Conservation (phyloP, 1,284 basidiomycete genomes). For the Porodaedalea pini region DNA sequence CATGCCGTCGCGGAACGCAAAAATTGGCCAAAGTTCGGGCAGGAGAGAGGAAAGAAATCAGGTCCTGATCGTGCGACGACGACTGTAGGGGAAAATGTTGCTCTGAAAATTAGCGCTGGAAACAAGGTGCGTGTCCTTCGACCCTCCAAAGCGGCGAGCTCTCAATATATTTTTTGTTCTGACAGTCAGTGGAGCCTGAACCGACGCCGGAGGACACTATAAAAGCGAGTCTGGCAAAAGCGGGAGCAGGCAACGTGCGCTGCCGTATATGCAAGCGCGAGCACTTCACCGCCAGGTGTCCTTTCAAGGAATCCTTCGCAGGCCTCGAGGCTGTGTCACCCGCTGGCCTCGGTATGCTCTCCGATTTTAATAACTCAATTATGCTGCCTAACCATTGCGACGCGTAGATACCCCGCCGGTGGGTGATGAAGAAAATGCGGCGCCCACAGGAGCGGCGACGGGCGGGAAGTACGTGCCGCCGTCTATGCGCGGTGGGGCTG, state of each 20-base stretch:
- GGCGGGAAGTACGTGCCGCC: slow-evolving; percentile 92
- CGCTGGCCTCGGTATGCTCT: slow-evolving; percentile 30
- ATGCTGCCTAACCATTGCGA: background rate
- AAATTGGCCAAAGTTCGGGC: slow-evolving; percentile 92
- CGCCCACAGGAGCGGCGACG: slow-evolving; percentile 36
- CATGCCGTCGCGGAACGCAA: slow-evolving; percentile 92
- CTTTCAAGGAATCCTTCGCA: slow-evolving; percentile 91
- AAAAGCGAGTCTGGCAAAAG: slow-evolving; percentile 65
- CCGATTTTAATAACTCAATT: background rate
- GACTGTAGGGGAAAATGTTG: slow-evolving; percentile 90
- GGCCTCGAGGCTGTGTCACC: slow-evolving; percentile 62
- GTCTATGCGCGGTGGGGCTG: slow-evolving; percentile 71
- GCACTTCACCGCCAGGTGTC: slow-evolving; percentile 98
- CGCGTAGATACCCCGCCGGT: slow-evolving; percentile 43
- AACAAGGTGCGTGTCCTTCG: slow-evolving; percentile 57
- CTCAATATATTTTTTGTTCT: background rate
- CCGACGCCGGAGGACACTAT: slow-evolving; percentile 67
- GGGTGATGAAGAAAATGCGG: slow-evolving; percentile 45
- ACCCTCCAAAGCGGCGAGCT: background rate
- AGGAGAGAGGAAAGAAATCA: slow-evolving; percentile 82
- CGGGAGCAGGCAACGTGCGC: slow-evolving; percentile 83
- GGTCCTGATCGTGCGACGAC: slow-evolving; percentile 96
- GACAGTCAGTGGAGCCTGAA: slow-evolving; percentile 59
- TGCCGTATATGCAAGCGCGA: slow-evolving; percentile 96
- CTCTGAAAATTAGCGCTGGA: slow-evolving; percentile 81